Evolutionary conservation across 2,329 filamentous ascomycete species (phyloP).

Genomic region (Botrytis tulipae): DNA sequence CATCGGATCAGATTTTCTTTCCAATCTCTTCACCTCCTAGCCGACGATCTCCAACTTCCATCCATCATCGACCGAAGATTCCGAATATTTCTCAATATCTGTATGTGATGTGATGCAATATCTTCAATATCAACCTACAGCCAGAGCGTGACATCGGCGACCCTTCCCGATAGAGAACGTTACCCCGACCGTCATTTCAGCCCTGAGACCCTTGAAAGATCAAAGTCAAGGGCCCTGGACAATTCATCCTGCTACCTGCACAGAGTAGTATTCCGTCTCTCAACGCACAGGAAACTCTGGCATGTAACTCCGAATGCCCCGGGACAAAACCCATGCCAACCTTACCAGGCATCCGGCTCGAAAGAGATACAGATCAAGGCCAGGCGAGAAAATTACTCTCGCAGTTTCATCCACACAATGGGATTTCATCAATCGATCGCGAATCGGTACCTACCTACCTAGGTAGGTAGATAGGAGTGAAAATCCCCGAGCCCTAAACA

Average conservation of each 20-base stretch:
- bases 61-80: neutral
- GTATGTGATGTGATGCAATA: neutral
- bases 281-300: neutral
- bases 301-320: neutral
- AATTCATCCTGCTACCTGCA: neutral
- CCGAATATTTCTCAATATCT: neutral
- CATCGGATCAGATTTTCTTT: neutral
- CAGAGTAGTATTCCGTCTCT: neutral
- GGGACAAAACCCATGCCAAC: neutral
- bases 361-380: neutral
- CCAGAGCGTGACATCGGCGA: conserved; percentile 11
- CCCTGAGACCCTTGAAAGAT: neutral
- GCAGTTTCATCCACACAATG: neutral
- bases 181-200: neutral
- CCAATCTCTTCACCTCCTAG: neutral
- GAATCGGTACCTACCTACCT: neutral
- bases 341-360: neutral
- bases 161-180: neutral
- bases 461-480: neutral
- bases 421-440: neutral
- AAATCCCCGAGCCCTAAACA: neutral
- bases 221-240: neutral
- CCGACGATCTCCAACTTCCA: neutral
- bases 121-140: neutral
- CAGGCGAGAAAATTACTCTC: neutral